Conservation (phyloP, 805 yeast genomes). For the Suhomyces tanzawaensis region DNA sequence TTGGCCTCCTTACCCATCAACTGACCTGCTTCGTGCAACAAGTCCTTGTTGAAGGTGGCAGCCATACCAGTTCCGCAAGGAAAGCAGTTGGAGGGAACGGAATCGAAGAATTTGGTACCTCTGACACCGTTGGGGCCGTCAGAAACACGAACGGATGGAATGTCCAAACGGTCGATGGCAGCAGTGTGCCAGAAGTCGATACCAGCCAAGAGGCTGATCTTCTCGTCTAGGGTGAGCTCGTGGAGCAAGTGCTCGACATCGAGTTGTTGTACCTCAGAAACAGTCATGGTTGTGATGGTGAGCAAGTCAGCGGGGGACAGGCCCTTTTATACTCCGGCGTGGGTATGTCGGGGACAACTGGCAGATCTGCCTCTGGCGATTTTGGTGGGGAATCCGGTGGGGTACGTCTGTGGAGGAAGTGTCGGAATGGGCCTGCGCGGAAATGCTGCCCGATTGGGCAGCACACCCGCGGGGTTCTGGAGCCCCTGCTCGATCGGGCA, state of each 20-base stretch:
- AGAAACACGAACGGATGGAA: conserved; percentile 17
- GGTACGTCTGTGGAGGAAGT: too few species aligned
- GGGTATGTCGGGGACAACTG: too few species aligned
- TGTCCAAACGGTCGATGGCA: conserved; percentile 14
- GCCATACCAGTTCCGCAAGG: conserved; percentile 63
- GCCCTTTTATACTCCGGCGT: too few species aligned
- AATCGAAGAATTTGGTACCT: conserved; percentile 53
- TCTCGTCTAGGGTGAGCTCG: conserved; percentile 33
- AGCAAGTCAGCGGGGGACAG: too few species aligned
- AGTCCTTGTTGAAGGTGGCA: conserved; percentile 51
- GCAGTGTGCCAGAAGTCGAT: conserved; percentile 16
- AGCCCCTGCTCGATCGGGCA: too few species aligned
- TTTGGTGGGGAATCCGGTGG: too few species aligned
- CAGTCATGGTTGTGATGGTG: not conserved
- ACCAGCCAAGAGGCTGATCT: conserved; percentile 38
- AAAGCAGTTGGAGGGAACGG: conserved; percentile 55
- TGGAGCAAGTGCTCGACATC: conserved; percentile 29
- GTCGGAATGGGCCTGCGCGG: not conserved
- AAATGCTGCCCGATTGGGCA: not conserved
- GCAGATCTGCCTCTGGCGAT: too few species aligned
- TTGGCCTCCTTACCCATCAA: conserved; percentile 55
- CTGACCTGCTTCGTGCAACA: conserved; percentile 48
- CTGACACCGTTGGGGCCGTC: conserved; percentile 69
- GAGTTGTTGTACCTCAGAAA: conserved; percentile 9
- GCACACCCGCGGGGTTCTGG: too few species aligned